Base-by-base conservation (phyloP, 2,329 filamentous ascomycete species). In the Alternaria hordeiaustralica region DNA sequence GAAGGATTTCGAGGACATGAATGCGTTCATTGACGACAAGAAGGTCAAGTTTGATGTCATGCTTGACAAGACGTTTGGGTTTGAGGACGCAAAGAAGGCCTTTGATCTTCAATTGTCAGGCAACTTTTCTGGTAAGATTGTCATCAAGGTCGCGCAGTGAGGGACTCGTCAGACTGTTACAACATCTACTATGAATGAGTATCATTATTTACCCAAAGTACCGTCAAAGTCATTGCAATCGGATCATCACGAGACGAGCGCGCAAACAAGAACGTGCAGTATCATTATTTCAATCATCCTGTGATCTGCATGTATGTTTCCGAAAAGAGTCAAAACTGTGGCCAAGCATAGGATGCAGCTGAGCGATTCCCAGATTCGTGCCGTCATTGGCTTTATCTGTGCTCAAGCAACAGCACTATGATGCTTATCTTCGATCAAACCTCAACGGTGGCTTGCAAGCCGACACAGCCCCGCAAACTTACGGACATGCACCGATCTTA, bases 1-100 rank as follows among this genome's bases (percentile, higher is more conserved):
- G 69, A 83, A 85, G 55, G 80, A 85, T 33, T 86, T 79, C 36
- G 78, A 81, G 61, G 76, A 75, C 11, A 69, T 82, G 65, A 71
- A 70, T 49, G 51, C 60, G 7, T 79, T 80, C 45, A 72, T 81
- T 30, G 75, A 72, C n/a, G 72, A 73, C 10, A 71, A 79, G 58
- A 65, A 76, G 20, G 75, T 82, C 11, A 67, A 51, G 10, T 54
- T 75, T 6, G 56, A 67, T 13, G 21, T 60, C 6, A 71, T 82
- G 4, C 63, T 81, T 30, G 78, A 81, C 60, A 70, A 68, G 25
- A 67, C 71, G 0, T 81, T 82, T 50, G 50, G 57, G 15, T 80
- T 81, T 55, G 72, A 78, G 12, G 71, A 80, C 23, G 70, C 75
- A 0, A 69, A 71, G 45, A 71, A 74, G 8, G 79, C 73, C 6